These are phyloP conservation scores for Penicillium ucsense DNA, from an alignment of 495 filamentous ascomycete species.

Conservation along the genomic window DNA sequence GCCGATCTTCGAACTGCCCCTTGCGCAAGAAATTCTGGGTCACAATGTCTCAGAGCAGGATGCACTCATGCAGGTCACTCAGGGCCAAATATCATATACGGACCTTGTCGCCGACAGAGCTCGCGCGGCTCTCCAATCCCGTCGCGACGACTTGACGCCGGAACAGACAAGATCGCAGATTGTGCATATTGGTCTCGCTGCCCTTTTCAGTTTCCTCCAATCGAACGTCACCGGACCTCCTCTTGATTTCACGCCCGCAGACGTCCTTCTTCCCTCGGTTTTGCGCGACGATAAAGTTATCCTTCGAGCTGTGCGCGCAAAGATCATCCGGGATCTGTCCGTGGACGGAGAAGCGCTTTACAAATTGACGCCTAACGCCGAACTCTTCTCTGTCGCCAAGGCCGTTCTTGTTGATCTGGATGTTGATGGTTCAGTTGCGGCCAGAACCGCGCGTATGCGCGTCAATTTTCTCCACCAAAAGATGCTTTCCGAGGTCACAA, in stretches of 20 bases:
- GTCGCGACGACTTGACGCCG: conserved; percentile 14
- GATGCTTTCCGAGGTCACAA: conserved; percentile 68
- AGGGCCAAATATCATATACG: conserved; percentile 28
- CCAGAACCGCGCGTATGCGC: conserved; percentile 45
- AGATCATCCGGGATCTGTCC: conserved; percentile 54
- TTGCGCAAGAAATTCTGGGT: conserved; percentile 29
- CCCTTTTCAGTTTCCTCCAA: conserved; percentile 79
- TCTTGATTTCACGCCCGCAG: conserved; percentile 44
- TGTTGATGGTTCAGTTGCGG: conserved; percentile 27
- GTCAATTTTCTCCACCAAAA: conserved; percentile 82
- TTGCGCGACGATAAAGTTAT: conserved; percentile 19
- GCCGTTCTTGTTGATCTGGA: conserved; percentile 29
- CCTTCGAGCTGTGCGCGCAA: conserved; percentile 30
- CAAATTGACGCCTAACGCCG: conserved; percentile 68
- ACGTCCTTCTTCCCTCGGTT: conserved; percentile 43
- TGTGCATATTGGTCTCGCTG: conserved; percentile 55
- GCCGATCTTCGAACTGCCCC: conserved; percentile 28
- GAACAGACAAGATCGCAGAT: conserved; percentile 33
- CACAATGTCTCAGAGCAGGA: conserved; percentile 16
- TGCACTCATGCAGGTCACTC: conserved; percentile 16
- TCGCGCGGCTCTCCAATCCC: conserved; percentile 15
- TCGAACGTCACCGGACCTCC: conserved; percentile 86
- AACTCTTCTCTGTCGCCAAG: conserved; percentile 71
- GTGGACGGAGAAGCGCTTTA: conserved; percentile 84
- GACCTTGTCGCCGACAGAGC: conserved; percentile 24